A percentile compares a stretch with the other conserved stretches of the same genome.
Evolutionary conservation across 129 eudicot genomes (phyloP).

Genomic region (Oenanthe sinensis): DNA sequence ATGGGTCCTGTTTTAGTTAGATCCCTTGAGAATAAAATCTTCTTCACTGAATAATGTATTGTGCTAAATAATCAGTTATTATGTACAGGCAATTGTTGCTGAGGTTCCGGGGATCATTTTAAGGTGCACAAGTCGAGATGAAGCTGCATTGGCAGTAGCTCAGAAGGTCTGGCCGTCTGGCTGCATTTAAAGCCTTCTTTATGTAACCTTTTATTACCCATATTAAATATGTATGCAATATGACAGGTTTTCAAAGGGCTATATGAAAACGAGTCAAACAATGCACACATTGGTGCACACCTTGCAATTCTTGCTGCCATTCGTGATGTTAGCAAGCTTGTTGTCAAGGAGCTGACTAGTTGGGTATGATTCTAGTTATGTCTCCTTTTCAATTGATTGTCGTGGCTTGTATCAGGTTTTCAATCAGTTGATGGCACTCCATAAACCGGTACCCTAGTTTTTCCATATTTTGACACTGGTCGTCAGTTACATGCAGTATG

Average conservation of each 20-base stretch:
- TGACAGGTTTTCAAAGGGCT: conserved; percentile 73
- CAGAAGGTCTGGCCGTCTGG: conserved; percentile 52
- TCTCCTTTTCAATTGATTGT: background rate
- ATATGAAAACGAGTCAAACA: conserved; percentile 69
- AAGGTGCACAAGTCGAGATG: conserved; percentile 83
- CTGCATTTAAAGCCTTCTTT: background rate
- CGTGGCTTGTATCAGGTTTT: background rate
- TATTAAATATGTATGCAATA: conserved; percentile 12
- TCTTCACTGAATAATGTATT: background rate
- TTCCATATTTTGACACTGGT: background rate
- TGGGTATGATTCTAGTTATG: conserved; percentile 50
- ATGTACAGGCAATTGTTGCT: conserved; percentile 52
- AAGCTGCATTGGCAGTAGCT: conserved; percentile 93
- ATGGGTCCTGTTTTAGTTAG: background rate
- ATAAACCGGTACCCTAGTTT: background rate
- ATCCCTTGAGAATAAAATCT: background rate
- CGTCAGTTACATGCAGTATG: background rate
- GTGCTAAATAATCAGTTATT: background rate
- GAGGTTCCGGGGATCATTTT: conserved; percentile 79
- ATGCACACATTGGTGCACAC: conserved; percentile 68
- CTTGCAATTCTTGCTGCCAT: conserved; percentile 78
- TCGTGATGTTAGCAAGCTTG: conserved; percentile 96
- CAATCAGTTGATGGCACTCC: background rate
- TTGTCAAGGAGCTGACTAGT: conserved; percentile 85
- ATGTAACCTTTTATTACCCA: conserved; percentile 5